Percentiles rank a stretch among this genome's conserved stretches.
Evolutionary conservation across 441 rosid genomes (phyloP).

Genomic region (Rhodomyrtus psidioides): DNA sequence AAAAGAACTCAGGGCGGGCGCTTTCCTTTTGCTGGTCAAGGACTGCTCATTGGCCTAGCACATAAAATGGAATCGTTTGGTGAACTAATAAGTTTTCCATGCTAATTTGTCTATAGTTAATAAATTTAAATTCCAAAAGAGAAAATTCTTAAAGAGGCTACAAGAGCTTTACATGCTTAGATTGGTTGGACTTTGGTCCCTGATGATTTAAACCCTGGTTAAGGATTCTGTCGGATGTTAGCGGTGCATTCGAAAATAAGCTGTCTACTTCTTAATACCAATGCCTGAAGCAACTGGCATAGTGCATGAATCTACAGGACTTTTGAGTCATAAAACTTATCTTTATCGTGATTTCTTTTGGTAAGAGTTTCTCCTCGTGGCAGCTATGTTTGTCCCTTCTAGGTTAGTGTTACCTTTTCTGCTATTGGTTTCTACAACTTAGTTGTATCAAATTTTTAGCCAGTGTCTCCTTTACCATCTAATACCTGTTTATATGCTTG

Average conservation of each 20-base stretch:
- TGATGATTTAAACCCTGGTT: not conserved
- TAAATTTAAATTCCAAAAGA: not conserved
- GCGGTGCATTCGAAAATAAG: not conserved
- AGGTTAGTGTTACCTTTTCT: not conserved
- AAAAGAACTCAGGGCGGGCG: not conserved
- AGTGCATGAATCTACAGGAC: not conserved
- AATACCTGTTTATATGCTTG: slow-evolving; percentile 15
- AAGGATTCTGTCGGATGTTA: not conserved
- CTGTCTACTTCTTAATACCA: not conserved
- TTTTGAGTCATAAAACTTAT: not conserved
- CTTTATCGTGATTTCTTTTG: not conserved
- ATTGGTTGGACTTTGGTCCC: not conserved
- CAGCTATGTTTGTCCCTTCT: not conserved
- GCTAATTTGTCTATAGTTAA: not conserved
- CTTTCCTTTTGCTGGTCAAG: not conserved
- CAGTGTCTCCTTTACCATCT: slow-evolving; percentile 4
- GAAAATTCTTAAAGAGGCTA: not conserved
- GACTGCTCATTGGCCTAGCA: not conserved
- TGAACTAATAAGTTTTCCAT: not conserved
- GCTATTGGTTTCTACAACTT: not conserved
- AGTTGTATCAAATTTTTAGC: not conserved
- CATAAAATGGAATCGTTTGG: not conserved
- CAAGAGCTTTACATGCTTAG: not conserved
- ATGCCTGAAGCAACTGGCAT: not conserved
- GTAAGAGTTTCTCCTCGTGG: not conserved